Evolutionary conservation across 2,329 filamentous ascomycete genomes (phyloP).

Genomic region (Monosporascus sp.): DNA sequence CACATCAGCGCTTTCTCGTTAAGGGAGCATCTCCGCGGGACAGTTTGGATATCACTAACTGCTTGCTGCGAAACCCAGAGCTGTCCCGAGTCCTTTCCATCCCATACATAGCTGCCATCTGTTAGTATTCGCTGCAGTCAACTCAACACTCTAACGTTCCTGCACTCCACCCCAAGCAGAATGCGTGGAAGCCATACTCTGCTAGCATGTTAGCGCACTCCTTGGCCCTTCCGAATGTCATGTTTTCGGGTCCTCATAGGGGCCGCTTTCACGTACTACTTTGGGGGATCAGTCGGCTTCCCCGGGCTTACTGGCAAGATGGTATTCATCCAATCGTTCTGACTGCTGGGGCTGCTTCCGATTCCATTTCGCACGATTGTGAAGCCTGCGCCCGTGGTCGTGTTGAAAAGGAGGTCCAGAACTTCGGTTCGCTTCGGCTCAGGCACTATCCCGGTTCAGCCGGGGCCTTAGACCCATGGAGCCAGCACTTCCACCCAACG

Average conservation of each 20-base stretch:
- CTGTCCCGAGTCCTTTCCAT: slow-evolving; percentile 6
- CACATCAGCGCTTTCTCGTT: not conserved
- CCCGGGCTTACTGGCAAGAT: slow-evolving; percentile 5
- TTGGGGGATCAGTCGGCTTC: slow-evolving; percentile 1
- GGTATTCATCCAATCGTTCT: slow-evolving; percentile 19
- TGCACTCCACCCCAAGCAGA: no score
- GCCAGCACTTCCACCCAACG: not conserved
- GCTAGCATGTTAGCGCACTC: not conserved
- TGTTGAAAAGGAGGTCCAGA: slow-evolving; percentile 29
- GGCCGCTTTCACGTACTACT: not conserved
- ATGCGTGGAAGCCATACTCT: not conserved
- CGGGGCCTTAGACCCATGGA: not conserved
- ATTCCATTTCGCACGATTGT: slow-evolving; percentile 32
- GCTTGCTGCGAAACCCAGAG: slow-evolving; percentile 7
- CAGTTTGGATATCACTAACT: slow-evolving; percentile 2
- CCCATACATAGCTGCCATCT: slow-evolving; percentile 1
- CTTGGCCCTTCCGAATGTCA: no score
- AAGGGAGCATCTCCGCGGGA: no score
- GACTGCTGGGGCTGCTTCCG: slow-evolving; percentile 25
- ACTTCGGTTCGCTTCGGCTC: slow-evolving; percentile 26
- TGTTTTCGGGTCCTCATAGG: no score
- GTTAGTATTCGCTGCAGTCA: not conserved
- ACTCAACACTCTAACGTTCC: no score
- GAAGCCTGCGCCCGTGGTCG: slow-evolving; percentile 28
- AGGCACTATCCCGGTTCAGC: slow-evolving; percentile 9